Evolutionary conservation across 2,329 filamentous ascomycete species (phyloP).

Genomic region (Nectriaceae sp.): DNA sequence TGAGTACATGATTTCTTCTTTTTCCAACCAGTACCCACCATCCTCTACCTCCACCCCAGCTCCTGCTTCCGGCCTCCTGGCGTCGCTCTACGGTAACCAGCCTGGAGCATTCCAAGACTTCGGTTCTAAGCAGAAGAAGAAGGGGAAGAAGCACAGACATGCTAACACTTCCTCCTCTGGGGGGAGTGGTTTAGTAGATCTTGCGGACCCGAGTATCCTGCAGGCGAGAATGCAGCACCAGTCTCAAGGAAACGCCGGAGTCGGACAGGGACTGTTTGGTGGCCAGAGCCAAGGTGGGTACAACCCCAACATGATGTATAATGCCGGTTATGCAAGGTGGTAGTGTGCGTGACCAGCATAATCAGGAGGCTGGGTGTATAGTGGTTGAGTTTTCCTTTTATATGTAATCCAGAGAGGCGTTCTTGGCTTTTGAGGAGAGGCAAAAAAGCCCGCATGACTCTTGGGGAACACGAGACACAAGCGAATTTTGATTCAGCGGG

Average conservation of each 20-base stretch:
- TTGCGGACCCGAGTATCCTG: constrained; percentile 99
- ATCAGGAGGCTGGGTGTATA: constrained; percentile 21
- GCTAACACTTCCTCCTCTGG: constrained; percentile 99
- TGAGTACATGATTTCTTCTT: constrained; percentile 97
- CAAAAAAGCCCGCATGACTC: constrained; percentile 24
- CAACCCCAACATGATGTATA: constrained; percentile 84
- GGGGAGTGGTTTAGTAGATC: constrained; percentile 99
- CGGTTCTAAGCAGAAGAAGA: constrained; percentile 98
- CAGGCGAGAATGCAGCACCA: constrained; percentile 95
- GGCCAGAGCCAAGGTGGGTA: constrained; percentile 95
- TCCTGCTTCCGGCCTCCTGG: constrained; percentile 88
- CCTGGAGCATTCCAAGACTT: constrained; percentile 87
- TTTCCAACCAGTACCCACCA: constrained; percentile 82
- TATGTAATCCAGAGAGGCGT: constrained; percentile 29
- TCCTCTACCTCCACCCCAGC: constrained; percentile 80
- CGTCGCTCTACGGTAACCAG: constrained; percentile 87
- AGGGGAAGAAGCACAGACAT: constrained; percentile 99
- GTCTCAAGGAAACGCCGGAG: constrained; percentile 77
- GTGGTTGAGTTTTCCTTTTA: constrained; percentile 23
- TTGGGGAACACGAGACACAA: constrained; percentile 31
- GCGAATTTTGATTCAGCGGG: constrained; percentile 35
- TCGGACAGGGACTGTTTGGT: constrained; percentile 87
- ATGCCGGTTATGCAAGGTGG: constrained; percentile 70
- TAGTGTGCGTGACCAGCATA: constrained; percentile 39
- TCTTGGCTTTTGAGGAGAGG: constrained; percentile 28